Evolutionary conservation across 1,284 basidiomycete species (phyloP).

Genomic region (Sanghuangporus weigelae): DNA sequence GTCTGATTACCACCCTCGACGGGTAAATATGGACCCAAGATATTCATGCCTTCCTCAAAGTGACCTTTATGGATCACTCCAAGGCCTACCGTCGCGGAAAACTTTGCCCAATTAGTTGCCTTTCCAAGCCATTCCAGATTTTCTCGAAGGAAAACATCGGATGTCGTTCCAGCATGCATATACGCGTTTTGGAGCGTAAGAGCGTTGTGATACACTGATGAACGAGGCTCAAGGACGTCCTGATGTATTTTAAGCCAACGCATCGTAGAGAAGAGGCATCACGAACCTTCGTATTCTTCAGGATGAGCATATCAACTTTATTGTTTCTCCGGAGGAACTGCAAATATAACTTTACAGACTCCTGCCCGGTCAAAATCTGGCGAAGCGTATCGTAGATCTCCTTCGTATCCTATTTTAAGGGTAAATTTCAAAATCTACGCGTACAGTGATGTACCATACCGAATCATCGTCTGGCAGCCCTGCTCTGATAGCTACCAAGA

Average conservation of each 20-base stretch:
- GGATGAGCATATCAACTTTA: constrained; percentile 83
- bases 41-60: constrained; percentile 86
- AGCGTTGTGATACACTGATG: constrained; percentile 94
- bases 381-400: constrained; percentile 67
- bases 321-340: constrained; percentile 94
- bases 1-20: constrained; percentile 57
- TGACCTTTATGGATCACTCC: constrained; percentile 97
- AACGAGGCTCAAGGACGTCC: constrained; percentile 90
- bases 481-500: constrained; percentile 68
- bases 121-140: constrained; percentile 93
- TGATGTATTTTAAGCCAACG: constrained; percentile 27
- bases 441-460: constrained; percentile 30
- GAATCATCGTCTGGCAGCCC: constrained; percentile 61
- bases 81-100: constrained; percentile 90
- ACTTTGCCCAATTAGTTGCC: constrained; percentile 96
- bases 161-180: constrained; percentile 93
- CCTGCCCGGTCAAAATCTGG: constrained; percentile 81
- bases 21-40: constrained; percentile 92
- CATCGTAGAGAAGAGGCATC: not conserved
- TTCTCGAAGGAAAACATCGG: constrained; percentile 87
- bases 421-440: constrained; percentile 13
- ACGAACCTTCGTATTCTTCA: constrained; percentile 85
- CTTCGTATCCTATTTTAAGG: constrained; percentile 46
- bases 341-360: constrained; percentile 86
- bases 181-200: constrained; percentile 94